Conservation (phyloP, 2,329 filamentous ascomycete species). For the Pseudonectria buxi region DNA sequence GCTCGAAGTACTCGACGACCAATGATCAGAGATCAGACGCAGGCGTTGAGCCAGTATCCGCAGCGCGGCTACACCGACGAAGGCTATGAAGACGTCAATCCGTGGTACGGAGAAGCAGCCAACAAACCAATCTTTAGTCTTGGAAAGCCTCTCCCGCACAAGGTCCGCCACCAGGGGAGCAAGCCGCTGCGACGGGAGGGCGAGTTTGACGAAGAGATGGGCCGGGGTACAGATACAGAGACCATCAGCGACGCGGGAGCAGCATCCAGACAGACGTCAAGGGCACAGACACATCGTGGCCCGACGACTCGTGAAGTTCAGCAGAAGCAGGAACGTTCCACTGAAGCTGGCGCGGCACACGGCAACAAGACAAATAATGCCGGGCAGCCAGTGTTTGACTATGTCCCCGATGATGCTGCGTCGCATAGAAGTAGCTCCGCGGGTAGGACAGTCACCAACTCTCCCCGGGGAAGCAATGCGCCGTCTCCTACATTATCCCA, state of each 20-base stretch:
- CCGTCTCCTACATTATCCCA: too few species aligned
- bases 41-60: not conserved
- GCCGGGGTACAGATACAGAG: not conserved
- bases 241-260: not conserved
- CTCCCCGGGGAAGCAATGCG: not conserved
- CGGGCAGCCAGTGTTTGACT: conserved; percentile 5
- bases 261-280: conserved; percentile 1
- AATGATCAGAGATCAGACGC: too few species aligned
- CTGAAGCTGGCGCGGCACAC: conserved; percentile 3
- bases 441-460: not conserved
- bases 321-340: not conserved
- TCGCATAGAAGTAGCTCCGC: not conserved
- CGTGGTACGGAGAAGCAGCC: conserved; percentile 11
- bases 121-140: conserved; percentile 15
- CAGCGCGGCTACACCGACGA: conserved; percentile 11
- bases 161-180: conserved; percentile 6
- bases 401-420: conserved; percentile 1
- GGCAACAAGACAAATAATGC: conserved; percentile 3
- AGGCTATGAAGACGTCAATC: conserved; percentile 12
- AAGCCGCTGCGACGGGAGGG: conserved; percentile 3
- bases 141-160: conserved; percentile 13
- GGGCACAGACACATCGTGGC: conserved; percentile 1
- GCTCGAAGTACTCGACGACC: too few species aligned
- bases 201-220: conserved; percentile 10
- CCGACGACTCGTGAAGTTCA: not conserved